Percentiles rank a stretch among this genome's conserved stretches.
These are phyloP conservation scores for Penicillium fimorum DNA, from an alignment of 495 filamentous ascomycete genomes.

Conservation along the genomic window DNA sequence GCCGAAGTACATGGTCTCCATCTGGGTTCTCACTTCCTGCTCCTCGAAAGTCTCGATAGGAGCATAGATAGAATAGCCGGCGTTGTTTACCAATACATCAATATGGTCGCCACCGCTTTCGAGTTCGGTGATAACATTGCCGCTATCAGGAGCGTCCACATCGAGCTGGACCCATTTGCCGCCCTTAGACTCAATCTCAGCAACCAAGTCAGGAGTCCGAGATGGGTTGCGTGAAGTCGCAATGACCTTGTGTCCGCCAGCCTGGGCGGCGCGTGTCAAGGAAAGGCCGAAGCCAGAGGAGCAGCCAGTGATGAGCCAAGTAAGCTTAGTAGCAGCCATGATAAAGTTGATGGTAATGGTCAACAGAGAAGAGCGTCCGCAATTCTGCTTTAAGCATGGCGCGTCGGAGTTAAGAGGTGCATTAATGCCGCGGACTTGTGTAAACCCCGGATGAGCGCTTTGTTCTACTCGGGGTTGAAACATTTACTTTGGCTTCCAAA, in stretches of 20 bases:
- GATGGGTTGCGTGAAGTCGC: constrained; percentile 48
- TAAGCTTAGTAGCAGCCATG: neutral
- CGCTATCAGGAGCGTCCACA: constrained; percentile 36
- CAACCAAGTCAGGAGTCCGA: constrained; percentile 22
- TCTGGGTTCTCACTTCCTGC: constrained; percentile 19
- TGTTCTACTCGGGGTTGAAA: too few species aligned
- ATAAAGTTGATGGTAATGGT: too few species aligned
- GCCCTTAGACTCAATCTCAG: constrained; percentile 12
- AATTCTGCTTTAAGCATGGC: too few species aligned
- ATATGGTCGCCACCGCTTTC: constrained; percentile 15
- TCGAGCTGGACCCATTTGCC: constrained; percentile 38
- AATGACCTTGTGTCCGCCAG: constrained; percentile 48
- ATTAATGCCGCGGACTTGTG: too few species aligned
- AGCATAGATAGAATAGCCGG: constrained; percentile 29
- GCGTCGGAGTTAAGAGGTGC: too few species aligned
- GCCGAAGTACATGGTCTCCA: constrained; percentile 49
- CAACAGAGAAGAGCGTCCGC: too few species aligned
- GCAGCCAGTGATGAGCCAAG: constrained; percentile 51
- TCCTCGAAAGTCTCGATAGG: constrained; percentile 29
- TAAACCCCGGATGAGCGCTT: too few species aligned
- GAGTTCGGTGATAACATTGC: constrained; percentile 12
- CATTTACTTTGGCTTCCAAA: too few species aligned
- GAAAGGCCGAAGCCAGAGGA: constrained; percentile 50
- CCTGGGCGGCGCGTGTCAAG: constrained; percentile 43
- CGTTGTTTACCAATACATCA: constrained; percentile 35